Evolutionary conservation across 768 basidiomycete species (phyloP).

Genomic region (Podaxis mareebaensis): DNA sequence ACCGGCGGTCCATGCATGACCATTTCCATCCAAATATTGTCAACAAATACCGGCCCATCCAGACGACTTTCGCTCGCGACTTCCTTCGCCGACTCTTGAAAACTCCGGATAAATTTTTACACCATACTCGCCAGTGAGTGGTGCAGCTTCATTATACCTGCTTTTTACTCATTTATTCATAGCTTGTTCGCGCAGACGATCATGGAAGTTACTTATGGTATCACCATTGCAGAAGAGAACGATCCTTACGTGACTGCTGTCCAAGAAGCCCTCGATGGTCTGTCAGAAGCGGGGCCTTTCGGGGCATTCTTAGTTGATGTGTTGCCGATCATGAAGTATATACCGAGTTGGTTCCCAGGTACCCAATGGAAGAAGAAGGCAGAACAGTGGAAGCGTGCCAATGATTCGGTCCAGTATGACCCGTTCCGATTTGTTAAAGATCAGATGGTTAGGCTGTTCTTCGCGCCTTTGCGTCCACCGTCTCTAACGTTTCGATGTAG

Average conservation of each 20-base stretch:
- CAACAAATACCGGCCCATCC: constrained; percentile 26
- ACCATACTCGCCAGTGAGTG: constrained; percentile 29
- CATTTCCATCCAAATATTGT: constrained; percentile 6
- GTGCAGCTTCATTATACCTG: neutral
- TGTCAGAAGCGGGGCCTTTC: constrained; percentile 30
- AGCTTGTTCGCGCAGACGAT: constrained; percentile 35
- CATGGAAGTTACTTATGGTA: constrained; percentile 39
- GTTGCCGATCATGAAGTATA: constrained; percentile 7
- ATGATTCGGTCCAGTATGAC: neutral
- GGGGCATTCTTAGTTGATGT: constrained; percentile 21
- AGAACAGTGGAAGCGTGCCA: neutral
- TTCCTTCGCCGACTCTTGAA: constrained; percentile 23
- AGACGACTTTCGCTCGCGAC: constrained; percentile 23
- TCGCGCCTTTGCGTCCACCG: neutral
- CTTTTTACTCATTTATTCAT: constrained; percentile 3
- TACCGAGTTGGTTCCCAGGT: constrained; percentile 8
- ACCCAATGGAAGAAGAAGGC: neutral
- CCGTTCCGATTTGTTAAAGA: constrained; percentile 5
- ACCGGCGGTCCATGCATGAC: constrained; percentile 14
- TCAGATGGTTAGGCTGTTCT: neutral
- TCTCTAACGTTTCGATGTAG: neutral
- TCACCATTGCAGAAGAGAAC: constrained; percentile 28
- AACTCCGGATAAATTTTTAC: constrained; percentile 24
- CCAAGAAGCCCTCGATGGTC: constrained; percentile 30
- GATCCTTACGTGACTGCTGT: constrained; percentile 37